Evolutionary conservation across 1,284 basidiomycete genomes (phyloP).

Genomic region (Apiotrichum gamsii): DNA sequence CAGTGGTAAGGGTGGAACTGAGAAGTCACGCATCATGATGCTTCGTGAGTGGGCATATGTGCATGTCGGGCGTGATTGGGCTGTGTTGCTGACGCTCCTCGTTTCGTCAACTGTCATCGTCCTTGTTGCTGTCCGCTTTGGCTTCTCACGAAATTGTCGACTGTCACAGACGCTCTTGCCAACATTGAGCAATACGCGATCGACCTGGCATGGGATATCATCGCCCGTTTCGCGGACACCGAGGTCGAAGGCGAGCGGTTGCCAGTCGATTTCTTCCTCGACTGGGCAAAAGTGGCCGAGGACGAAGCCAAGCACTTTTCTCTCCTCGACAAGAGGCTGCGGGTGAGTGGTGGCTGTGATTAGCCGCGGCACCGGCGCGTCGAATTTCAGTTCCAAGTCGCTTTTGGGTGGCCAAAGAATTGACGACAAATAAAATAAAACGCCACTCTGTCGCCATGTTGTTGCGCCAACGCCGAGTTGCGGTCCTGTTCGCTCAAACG

Average conservation of each 20-base stretch:
- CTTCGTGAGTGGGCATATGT: constrained; percentile 52
- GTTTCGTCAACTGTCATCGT: not conserved
- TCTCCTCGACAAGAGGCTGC: constrained; percentile 46
- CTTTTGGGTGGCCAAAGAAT: not conserved
- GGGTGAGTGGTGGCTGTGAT: constrained; percentile 51
- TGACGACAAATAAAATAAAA: not conserved
- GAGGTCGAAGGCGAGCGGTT: constrained; percentile 50
- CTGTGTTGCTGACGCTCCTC: not conserved
- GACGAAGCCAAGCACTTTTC: constrained; percentile 72
- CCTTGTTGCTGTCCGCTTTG: not conserved
- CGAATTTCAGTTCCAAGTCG: too few relatives aligned
- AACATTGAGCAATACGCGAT: constrained; percentile 92
- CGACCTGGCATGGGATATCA: constrained; percentile 79
- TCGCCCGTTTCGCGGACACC: constrained; percentile 62
- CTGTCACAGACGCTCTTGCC: constrained; percentile 56
- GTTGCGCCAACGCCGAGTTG: not conserved
- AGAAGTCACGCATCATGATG: constrained; percentile 66
- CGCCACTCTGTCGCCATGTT: not conserved
- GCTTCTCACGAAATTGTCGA: not conserved
- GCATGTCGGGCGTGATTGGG: not conserved
- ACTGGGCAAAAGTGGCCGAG: constrained; percentile 68
- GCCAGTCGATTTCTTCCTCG: constrained; percentile 68
- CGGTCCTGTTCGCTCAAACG: too few relatives aligned
- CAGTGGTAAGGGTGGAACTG: constrained; percentile 53
- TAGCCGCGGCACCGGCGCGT: constrained; percentile 48